Evolutionary conservation across 2,329 filamentous ascomycete species (phyloP).

Genomic region (Arthroderma uncinatum): DNA sequence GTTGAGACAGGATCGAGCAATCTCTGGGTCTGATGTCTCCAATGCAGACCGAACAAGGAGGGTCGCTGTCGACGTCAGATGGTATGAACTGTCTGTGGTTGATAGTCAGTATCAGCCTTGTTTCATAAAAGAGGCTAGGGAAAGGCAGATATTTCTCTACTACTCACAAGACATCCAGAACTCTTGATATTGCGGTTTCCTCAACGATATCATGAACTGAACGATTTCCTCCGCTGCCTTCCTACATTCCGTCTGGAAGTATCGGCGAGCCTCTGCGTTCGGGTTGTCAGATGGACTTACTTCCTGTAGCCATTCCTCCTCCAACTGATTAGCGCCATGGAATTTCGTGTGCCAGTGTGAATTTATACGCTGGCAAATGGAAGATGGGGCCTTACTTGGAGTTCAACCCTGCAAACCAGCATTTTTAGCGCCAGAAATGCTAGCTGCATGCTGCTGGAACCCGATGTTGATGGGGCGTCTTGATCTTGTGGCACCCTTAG

Average conservation of each 20-base stretch:
- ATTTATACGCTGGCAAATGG: constrained; percentile 12
- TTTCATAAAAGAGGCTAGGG: not conserved
- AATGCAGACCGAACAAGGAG: constrained; percentile 42
- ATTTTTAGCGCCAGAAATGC: constrained; percentile 37
- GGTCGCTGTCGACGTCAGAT: constrained; percentile 45
- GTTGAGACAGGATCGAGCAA: constrained; percentile 36
- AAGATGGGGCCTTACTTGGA: constrained; percentile 29
- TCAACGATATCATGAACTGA: constrained; percentile 39
- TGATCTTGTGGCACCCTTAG: constrained; percentile 27
- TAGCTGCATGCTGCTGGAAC: constrained; percentile 36
- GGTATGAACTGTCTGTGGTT: constrained; percentile 38
- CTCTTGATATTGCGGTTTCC: constrained; percentile 39
- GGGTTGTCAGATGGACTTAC: constrained; percentile 31
- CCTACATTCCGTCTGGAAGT: constrained; percentile 39
- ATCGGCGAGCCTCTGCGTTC: constrained; percentile 38
- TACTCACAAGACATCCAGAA: constrained; percentile 42
- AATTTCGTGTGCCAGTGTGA: not conserved
- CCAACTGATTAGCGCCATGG: not conserved
- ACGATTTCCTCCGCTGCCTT: constrained; percentile 38
- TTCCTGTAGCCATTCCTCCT: constrained; percentile 22
- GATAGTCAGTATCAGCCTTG: not conserved
- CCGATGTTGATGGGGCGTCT: constrained; percentile 28
- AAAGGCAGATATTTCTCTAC: not conserved
- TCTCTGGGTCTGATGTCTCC: constrained; percentile 39
- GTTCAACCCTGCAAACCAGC: constrained; percentile 37